phyloP scores from a whole-genome alignment of 2,329 filamentous ascomycete genomes.

The Pseudopyricularia cyperi region DNA sequence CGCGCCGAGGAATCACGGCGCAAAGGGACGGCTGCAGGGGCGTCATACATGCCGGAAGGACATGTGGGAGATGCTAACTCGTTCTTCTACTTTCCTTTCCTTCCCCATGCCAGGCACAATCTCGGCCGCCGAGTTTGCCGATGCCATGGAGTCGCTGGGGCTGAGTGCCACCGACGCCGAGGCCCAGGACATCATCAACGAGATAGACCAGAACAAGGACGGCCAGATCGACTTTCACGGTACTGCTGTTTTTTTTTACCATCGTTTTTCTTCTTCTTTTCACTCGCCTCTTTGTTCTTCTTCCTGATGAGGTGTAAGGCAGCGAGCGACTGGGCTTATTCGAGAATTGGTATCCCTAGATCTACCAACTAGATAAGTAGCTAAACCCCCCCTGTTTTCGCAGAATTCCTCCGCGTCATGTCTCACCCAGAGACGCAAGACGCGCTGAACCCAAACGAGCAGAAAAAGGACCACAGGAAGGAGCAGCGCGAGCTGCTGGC shows the following conservation, averaged over 20 bases:
- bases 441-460: slow-evolving; percentile 11
- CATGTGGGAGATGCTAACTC: not conserved
- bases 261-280: not conserved
- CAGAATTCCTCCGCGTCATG: slow-evolving; percentile 56
- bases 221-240: slow-evolving; percentile 53
- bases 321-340: no score
- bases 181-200: slow-evolving; percentile 54
- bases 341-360: no score
- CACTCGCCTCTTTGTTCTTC: not conserved
- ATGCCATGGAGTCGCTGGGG: slow-evolving; percentile 50
- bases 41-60: no score
- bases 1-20: no score
- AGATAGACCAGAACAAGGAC: slow-evolving; percentile 51
- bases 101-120: slow-evolving; percentile 36
- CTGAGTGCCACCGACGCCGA: slow-evolving; percentile 50
- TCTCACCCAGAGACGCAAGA: slow-evolving; percentile 47
- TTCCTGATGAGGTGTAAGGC: no score
- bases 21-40: no score
- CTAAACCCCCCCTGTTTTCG: no score
- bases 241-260: slow-evolving; percentile 12
- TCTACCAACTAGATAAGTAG: no score
- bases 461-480: not conserved
- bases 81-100: not conserved
- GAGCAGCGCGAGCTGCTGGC: slow-evolving; percentile 46
- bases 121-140: slow-evolving; percentile 49